Base-by-base conservation (phyloP, 2,329 filamentous ascomycete species). In the Apiospora malaysiana region DNA sequence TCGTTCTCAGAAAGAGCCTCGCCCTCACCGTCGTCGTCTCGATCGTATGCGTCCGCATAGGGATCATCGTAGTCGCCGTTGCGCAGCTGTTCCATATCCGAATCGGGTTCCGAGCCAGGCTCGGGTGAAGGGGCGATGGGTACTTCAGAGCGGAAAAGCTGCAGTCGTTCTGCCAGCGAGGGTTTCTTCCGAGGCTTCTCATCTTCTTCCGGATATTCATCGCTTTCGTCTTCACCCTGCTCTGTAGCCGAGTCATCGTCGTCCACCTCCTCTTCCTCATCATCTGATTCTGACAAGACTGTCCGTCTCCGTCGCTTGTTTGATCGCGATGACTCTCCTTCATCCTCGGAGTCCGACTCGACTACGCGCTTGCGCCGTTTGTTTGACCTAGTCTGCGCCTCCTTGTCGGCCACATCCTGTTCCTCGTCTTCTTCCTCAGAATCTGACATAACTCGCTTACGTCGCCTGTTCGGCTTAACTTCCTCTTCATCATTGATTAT, bases 131-230 rank as follows among this genome's bases (percentile, higher is more conserved):
- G 46, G 7, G 46, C 46, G 4, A 25, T 27, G n/a, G 67, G 67
- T 4, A 68, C 67, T 49, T 68, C 45, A 7, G 67, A 68, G 27
- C 67, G 67, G 67, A 68, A 68, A 21, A 56, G 45, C 32, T 68
- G 46, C 45, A 68, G 45, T 27, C 67, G 46, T n/a, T 68, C 67
- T 23, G 46, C 45, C 21, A 68, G 32, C 1, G 67, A 68, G 14
- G n/a, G 67, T 27, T 68, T 68, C 46, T 37, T 49, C 16, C 40
- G 45, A 16, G 45, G 32, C 45, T 56, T 43, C 10, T 56, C 45
- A 9, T 42, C 67, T 42, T 68, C 67, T 42, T 68, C 67, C 5
- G 67, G 56, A 1, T 47, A 25, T 16, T 68, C 67, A 9, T 56
- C 46, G 7, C 40, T 49, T 25, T 42, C 67, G 47, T n/a, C 25